Evolutionary conservation across 31 red algal species (phyloP), one percentile per base, ranked within the genome.

Genomic region (Pterothamnion heteromorphum): DNA sequence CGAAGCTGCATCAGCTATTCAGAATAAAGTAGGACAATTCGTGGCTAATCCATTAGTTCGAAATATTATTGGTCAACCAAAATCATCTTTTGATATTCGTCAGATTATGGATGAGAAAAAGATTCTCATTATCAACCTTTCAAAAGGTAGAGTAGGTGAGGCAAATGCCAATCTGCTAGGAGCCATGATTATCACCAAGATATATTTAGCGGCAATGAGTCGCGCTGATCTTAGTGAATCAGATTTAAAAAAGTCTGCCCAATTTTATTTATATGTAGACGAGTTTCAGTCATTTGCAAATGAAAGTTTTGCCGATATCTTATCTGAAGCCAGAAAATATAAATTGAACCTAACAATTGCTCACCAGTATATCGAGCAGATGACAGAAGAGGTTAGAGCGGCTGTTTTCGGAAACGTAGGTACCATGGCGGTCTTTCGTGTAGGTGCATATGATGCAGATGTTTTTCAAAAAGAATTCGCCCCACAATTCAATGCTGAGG

Each of bases 1-100:
- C 72, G 72, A 76, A 26, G 72, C 72, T 26, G 23, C 23, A 30
- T 76, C 72, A 76, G 72, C 72, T 32, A 32, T 76, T 26, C 72
- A 30, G 72, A 76, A 76, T 32, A 76, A 76, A 32, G 72, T 76
- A 30, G 72, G 72, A 30, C 72, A 76, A 76, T 76, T 76, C 30
- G 30, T 32, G 23, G 23, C 72, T 26, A 76, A 76, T 32, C 72
- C 72, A 30, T 26, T 76, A 30, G 30, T 76, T 76, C 72, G 72
- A 76, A 76, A 76, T 32, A 76, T 76, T 76, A 32, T 76, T 26
- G 72, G 72, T 26, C 72, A 76, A 76, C 26, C 23, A 76, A 76
- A 76, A 76, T 76, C 72, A 76, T 76, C 72, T 76, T 76, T 76
- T 76, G 72, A 76, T 76, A 76, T 76, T 76, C 72, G 72, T 30